Conservation (phyloP, 345 rosid species). For the Cardamine resedifolia region DNA sequence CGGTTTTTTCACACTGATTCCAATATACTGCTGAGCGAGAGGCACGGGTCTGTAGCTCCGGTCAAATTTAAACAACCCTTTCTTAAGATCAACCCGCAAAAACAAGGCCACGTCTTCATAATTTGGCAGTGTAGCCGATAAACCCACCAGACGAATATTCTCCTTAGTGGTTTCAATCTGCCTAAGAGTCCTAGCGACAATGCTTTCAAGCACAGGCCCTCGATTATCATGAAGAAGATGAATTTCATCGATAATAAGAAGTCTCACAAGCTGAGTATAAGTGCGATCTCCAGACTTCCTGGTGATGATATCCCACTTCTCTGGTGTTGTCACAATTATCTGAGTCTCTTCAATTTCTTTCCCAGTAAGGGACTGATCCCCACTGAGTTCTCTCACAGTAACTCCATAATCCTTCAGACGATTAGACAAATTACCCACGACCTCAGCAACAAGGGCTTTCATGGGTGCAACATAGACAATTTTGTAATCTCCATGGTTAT, state of each 20-base stretch:
- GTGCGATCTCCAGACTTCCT: conserved; percentile 91
- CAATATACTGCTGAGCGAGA: conserved; percentile 81
- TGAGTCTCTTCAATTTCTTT: conserved; percentile 90
- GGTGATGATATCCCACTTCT: conserved; percentile 93
- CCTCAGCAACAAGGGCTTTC: conserved; percentile 94
- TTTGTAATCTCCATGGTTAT: conserved; percentile 64
- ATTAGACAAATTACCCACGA: conserved; percentile 69
- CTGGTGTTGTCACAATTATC: conserved; percentile 95
- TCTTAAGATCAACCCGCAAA: conserved; percentile 58
- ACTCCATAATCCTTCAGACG: conserved; percentile 68
- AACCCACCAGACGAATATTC: conserved; percentile 79
- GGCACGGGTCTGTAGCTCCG: conserved; percentile 93
- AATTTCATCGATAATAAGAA: conserved; percentile 82
- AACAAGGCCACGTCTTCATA: conserved; percentile 83
- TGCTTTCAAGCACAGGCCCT: conserved; percentile 93
- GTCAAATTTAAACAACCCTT: conserved; percentile 77
- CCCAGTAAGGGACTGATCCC: conserved; percentile 80
- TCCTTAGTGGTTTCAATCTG: conserved; percentile 86
- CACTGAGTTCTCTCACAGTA: conserved; percentile 83
- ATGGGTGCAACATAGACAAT: conserved; percentile 94
- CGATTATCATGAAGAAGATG: conserved; percentile 89
- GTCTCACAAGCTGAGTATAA: conserved; percentile 76
- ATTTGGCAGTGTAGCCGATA: conserved; percentile 89
- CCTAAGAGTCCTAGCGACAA: conserved; percentile 90
- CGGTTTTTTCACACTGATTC: conserved; percentile 75